A percentile compares a stretch with the other conserved stretches of the same genome.
phyloP scores from a whole-genome alignment of 2,329 filamentous ascomycete genomes.

The Myotisia sp. region DNA sequence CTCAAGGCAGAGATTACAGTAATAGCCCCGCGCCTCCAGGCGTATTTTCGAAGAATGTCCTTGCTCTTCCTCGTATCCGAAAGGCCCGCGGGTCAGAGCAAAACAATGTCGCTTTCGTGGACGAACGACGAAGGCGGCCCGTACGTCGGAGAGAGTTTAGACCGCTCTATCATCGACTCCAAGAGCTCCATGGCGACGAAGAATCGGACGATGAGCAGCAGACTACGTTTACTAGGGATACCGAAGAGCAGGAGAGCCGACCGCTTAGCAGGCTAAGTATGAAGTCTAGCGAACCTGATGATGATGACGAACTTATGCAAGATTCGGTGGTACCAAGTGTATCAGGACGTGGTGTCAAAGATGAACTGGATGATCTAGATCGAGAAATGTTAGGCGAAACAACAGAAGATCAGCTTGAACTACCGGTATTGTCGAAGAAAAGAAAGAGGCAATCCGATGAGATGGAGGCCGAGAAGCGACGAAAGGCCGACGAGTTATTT shows the following conservation, averaged over 20 bases:
- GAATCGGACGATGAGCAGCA: conserved; percentile 75
- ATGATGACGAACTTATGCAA: conserved; percentile 33
- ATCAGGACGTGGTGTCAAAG: conserved; percentile 3
- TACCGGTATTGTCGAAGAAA: conserved; percentile 10
- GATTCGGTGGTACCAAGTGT: conserved; percentile 10
- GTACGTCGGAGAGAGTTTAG: conserved; percentile 51
- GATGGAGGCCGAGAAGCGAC: conserved; percentile 49
- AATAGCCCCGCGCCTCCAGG: conserved; percentile 27
- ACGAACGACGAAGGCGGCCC: conserved; percentile 49
- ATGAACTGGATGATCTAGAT: conserved; percentile 15
- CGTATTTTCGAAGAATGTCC: conserved; percentile 39
- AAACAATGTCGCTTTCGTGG: conserved; percentile 49
- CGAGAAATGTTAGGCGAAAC: conserved; percentile 16
- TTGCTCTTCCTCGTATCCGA: conserved; percentile 58
- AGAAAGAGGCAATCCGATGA: conserved; percentile 23
- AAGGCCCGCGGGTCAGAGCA: conserved; percentile 48
- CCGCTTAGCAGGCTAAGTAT: conserved; percentile 57
- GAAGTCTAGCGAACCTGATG: conserved; percentile 38
- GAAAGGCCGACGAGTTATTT: conserved; percentile 71
- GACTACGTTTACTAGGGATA: conserved; percentile 56
- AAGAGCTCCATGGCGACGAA: conserved; percentile 59
- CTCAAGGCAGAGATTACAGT: conserved; percentile 29
- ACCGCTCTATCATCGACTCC: conserved; percentile 66
- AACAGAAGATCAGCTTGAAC: neutral
- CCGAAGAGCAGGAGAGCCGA: conserved; percentile 72